Conservation (phyloP, 2,329 filamentous ascomycete species). For the Macroventuria anomochaeta region DNA sequence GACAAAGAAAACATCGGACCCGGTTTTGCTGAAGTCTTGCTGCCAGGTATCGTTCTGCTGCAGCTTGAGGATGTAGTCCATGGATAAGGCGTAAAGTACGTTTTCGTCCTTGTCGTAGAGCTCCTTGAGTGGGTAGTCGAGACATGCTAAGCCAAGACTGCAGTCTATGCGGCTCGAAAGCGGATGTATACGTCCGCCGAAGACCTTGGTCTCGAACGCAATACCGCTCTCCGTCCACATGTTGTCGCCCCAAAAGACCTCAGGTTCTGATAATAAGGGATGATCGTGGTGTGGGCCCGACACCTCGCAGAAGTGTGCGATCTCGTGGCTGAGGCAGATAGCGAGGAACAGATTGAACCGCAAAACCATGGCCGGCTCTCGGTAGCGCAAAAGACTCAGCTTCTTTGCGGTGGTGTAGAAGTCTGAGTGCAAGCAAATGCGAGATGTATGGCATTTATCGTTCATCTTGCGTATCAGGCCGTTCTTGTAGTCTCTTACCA, state of each 20-base stretch:
- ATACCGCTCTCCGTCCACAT: conserved; percentile 51
- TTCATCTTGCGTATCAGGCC: conserved; percentile 44
- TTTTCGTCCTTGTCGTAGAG: conserved; percentile 49
- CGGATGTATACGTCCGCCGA: conserved; percentile 49
- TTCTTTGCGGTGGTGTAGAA: conserved; percentile 52
- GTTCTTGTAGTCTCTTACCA: conserved; percentile 49
- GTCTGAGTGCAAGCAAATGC: conserved; percentile 50
- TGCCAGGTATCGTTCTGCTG: conserved; percentile 50
- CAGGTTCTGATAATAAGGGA: conserved; percentile 43
- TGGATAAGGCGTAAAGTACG: conserved; percentile 47
- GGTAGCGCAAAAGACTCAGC: conserved; percentile 45
- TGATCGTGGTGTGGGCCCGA: conserved; percentile 47
- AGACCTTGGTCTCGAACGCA: conserved; percentile 49
- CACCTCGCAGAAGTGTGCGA: conserved; percentile 51
- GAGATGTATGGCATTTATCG: conserved; percentile 46
- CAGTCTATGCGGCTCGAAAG: conserved; percentile 49
- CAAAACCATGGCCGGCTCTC: conserved; percentile 50
- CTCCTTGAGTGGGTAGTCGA: conserved; percentile 46
- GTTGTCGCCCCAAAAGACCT: conserved; percentile 50
- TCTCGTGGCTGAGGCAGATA: conserved; percentile 48
- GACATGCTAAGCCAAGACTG: conserved; percentile 46
- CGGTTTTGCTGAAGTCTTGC: conserved; percentile 37
- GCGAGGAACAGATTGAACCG: conserved; percentile 51
- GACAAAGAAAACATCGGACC: conserved; percentile 42
- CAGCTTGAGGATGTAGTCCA: conserved; percentile 48